These are phyloP conservation scores for Apium graveolens DNA, from an alignment of 129 eudicot genomes.

Conservation along the genomic window DNA sequence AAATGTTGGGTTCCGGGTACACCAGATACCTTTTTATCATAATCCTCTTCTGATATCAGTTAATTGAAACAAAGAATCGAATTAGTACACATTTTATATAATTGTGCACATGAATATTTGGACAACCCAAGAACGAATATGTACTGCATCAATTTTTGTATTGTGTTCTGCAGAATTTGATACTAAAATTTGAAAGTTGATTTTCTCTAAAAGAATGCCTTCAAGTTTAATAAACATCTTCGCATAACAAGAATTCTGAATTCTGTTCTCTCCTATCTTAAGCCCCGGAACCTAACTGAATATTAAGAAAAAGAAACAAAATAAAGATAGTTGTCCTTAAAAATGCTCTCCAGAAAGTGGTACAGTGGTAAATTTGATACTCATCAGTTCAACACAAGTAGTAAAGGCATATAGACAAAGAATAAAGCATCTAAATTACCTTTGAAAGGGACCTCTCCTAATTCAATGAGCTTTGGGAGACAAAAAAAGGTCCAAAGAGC, in stretches of 20 bases:
- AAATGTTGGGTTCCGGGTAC: slow-evolving; percentile 34
- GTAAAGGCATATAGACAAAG: no score
- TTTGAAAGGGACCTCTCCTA: slow-evolving; percentile 52
- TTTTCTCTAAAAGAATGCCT: no score
- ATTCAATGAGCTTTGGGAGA: slow-evolving; percentile 36
- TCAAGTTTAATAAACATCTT: no score
- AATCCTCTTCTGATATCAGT: slow-evolving; percentile 19
- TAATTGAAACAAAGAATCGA: background rate
- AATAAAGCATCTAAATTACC: slow-evolving; percentile 20
- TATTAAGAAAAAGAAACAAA: no score
- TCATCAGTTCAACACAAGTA: no score
- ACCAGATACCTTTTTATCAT: slow-evolving; percentile 24
- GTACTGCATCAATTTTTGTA: background rate
- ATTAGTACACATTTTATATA: background rate
- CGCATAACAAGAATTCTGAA: background rate
- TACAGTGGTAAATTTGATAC: no score
- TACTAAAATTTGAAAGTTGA: no score
- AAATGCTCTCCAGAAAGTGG: no score
- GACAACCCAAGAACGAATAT: background rate
- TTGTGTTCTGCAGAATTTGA: background rate
- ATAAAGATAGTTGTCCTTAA: no score
- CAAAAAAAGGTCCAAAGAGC: slow-evolving; percentile 17
- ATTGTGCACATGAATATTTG: background rate
- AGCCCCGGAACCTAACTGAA: background rate
- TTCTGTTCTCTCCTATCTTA: background rate